Conservation (phyloP, 305 asterid genomes). For the Rubia occidens region DNA sequence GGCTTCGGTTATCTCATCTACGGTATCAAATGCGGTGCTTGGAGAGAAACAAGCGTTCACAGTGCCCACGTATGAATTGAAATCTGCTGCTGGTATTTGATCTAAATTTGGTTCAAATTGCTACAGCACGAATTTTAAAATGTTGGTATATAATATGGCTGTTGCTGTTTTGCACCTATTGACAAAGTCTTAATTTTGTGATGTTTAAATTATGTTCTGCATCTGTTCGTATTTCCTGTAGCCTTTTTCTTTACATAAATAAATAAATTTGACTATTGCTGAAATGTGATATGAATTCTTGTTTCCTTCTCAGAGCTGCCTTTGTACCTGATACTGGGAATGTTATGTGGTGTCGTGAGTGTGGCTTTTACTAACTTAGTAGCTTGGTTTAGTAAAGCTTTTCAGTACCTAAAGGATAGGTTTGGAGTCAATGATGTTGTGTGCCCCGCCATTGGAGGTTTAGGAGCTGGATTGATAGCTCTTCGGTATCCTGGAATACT, state of each 20-base stretch:
- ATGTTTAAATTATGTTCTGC: background rate
- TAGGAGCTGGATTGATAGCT: conserved; percentile 97
- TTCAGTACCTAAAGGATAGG: conserved; percentile 59
- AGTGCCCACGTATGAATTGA: conserved; percentile 99
- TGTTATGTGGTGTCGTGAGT: conserved; percentile 92
- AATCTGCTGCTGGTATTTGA: conserved; percentile 99
- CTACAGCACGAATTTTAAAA: conserved; percentile 17
- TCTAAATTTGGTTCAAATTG: conserved; percentile 49
- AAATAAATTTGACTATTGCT: conserved; percentile 20
- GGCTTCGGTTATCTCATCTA: conserved; percentile 93
- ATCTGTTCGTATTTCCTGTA: conserved; percentile 1
- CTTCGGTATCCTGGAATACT: conserved; percentile 89
- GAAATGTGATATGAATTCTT: conserved; percentile 22
- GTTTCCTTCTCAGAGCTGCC: conserved; percentile 69
- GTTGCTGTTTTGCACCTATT: background rate
- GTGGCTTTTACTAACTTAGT: conserved; percentile 77
- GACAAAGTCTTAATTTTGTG: background rate
- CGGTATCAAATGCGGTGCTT: conserved; percentile 96
- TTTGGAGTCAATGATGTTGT: conserved; percentile 78
- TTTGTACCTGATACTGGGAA: conserved; percentile 83
- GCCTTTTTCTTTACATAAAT: background rate
- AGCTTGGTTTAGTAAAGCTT: conserved; percentile 61
- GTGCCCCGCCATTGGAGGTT: conserved; percentile 94
- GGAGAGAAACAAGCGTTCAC: conserved; percentile 98
- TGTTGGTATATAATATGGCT: background rate